Base-by-base conservation (phyloP, 1,284 basidiomycete species). In the Chiua sp. region DNA sequence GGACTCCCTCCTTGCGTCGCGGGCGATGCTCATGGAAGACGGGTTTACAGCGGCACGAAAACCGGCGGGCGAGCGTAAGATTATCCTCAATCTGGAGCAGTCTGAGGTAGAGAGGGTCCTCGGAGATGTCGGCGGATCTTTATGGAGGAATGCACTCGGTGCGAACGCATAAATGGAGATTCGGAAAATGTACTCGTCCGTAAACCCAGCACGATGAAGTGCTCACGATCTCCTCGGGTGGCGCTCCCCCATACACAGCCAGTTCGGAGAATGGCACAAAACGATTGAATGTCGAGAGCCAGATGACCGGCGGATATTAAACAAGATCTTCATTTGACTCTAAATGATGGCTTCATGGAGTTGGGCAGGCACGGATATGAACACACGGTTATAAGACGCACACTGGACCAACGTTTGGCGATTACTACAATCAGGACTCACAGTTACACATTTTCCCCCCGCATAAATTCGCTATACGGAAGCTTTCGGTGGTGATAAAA, bases 31-130 rank as follows among this genome's bases (percentile, higher is more conserved):
- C 3, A 77, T 88, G 47, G 92, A 93, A 67, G 86, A 88, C 46
- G 87, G 87, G 0, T 74, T 77, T 4, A 75, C 76, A 5, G 80
- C 81, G 0, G 66, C 78, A 54, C 77, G 85, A 49, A 90, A 87
- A 68, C 73, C 80, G 1, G 81, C 82, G 51, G 81, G 77, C 8
- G 89, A 91, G 59, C 78, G 87, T 55, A 81, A 83, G 61, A 77
- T 92, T 8, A 72, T 90, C 56, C 75, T 93, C 26, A 91, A 90
- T 68, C 67, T 93, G 48, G 91, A 93, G 68, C 82, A 85, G 65
- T 76, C 73, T 0, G 91, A 93, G 64, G 87, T 92, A 2, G 90
- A 92, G 76, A 78, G 89, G 48, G 87, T 90, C 26, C 75, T 93
- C 42, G 81, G 88, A 32, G 91, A 93, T 55, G 80, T 89, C 16